Evolutionary conservation across 306 rosid genomes (phyloP), one percentile per base, ranked within the genome.

Genomic region (Prunus davidiana): DNA sequence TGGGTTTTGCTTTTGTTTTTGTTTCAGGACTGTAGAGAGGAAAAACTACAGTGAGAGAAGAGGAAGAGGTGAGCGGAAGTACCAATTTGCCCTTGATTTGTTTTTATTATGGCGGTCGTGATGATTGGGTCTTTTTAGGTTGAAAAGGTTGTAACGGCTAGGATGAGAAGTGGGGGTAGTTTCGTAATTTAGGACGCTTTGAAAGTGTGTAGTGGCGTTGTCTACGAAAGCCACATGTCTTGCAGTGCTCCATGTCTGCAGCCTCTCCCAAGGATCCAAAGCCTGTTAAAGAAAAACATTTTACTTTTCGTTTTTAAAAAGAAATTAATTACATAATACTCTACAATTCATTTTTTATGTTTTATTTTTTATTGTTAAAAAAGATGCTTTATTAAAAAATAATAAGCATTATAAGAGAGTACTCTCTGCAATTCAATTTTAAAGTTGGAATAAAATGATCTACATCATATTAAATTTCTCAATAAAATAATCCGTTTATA

Each of bases 101-200:
- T 24, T 81, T 74, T 63, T 64, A 68, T 28, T 79, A 76, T 75
- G 85, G 81, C 73, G 71, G 8, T 24, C 49, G 54, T 55, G 82
- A 81, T 66, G 16, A 45, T 46, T 46, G 72, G n/a, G 63, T 4
- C 12, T 43, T 50, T 50, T 20, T 9, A 27, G 71, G 46, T n/a
- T 7, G 2, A 62, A 63, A 70, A 2, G 70, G 22, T n/a, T 27
- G 80, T 81, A 95, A 95, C 99, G 99, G 99, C 99, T 96, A 96
- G 90, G 88, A 84, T 27, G 11, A 3, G 12, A 1, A 9, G 4
- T 0, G 56, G 83, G 97, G 98, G 88, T 77, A 72, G 2, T 14
- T n/a, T 0, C 0, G 94, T 90, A 77, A 86, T 81, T 87, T 71
- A 0, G 0, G 0, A 0, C 1, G 10, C 76, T 89, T 91, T 84